Conservation (phyloP, 73 alveolate genomes). For the Tetrahymena thermophila region DNA sequence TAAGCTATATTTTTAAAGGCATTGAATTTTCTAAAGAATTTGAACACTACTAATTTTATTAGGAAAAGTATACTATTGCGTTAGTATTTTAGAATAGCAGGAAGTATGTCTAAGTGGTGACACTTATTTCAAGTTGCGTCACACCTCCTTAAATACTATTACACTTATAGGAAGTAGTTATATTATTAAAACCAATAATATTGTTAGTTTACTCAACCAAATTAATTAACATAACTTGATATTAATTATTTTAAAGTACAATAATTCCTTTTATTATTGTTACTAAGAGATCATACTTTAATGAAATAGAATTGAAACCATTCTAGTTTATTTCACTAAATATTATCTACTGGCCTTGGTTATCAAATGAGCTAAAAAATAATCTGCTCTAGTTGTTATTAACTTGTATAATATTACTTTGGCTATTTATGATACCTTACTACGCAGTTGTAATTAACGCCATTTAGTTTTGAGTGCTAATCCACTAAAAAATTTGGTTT, state of each 20-base stretch:
- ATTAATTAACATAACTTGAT: background rate
- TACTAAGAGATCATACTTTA: background rate
- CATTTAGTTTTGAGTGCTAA: background rate
- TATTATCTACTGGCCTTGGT: background rate
- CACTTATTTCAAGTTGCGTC: background rate
- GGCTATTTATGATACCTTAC: background rate
- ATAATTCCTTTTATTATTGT: background rate
- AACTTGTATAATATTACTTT: background rate
- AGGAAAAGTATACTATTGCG: background rate
- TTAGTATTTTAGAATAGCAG: background rate
- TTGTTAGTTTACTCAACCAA: background rate
- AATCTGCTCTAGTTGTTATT: background rate
- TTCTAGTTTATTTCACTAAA: background rate
- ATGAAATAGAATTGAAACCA: background rate
- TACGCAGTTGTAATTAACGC: background rate
- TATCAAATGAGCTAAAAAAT: background rate
- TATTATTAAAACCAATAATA: background rate
- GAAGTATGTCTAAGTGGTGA: background rate
- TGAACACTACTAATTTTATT: background rate
- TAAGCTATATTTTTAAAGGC: background rate
- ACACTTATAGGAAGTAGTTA: background rate
- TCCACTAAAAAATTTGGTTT: background rate
- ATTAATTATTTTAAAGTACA: background rate
- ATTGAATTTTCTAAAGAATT: background rate
- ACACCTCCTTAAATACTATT: background rate